Percentiles rank a stretch among this genome's conserved stretches.
These are phyloP conservation scores for Kwoniella dendrophila DNA, from an alignment of 768 basidiomycete species.

Conservation along the genomic window DNA sequence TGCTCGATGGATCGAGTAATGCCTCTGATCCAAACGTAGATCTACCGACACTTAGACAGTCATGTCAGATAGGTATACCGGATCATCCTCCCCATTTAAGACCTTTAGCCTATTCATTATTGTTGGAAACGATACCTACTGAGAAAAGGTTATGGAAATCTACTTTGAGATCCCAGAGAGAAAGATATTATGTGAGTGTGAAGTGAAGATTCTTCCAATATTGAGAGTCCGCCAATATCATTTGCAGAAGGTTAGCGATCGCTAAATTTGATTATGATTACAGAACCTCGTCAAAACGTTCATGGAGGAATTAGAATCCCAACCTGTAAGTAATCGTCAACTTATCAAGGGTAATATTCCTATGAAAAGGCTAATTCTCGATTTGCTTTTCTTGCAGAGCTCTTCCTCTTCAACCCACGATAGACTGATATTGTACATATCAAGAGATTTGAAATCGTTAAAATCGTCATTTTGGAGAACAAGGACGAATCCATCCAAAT, in stretches of 20 bases:
- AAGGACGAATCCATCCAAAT: slow-evolving; percentile 16
- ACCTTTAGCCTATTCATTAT: slow-evolving; percentile 42
- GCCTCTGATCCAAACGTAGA: slow-evolving; percentile 41
- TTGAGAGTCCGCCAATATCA: background rate
- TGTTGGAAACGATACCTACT: slow-evolving; percentile 40
- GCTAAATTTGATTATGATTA: no score
- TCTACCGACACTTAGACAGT: slow-evolving; percentile 37
- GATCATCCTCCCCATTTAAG: slow-evolving; percentile 49
- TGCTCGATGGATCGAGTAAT: slow-evolving; percentile 41
- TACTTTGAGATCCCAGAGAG: slow-evolving; percentile 23
- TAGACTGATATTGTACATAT: slow-evolving; percentile 12
- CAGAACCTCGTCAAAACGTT: no score
- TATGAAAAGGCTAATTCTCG: background rate
- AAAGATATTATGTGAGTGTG: slow-evolving; percentile 41
- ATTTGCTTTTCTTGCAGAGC: background rate
- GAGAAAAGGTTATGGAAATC: slow-evolving; percentile 40
- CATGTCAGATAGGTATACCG: slow-evolving; percentile 51
- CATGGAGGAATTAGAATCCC: no score
- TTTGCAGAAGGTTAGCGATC: background rate
- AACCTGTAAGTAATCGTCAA: no score
- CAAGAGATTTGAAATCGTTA: slow-evolving; percentile 20
- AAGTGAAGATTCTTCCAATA: background rate
- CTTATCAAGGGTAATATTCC: no score
- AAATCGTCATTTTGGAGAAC: slow-evolving; percentile 23
- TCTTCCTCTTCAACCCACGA: slow-evolving; percentile 16